A percentile compares a stretch with the other conserved stretches of the same genome.
Evolutionary conservation across 768 basidiomycete genomes (phyloP).

Genomic region (Hygrocybe coccinea): DNA sequence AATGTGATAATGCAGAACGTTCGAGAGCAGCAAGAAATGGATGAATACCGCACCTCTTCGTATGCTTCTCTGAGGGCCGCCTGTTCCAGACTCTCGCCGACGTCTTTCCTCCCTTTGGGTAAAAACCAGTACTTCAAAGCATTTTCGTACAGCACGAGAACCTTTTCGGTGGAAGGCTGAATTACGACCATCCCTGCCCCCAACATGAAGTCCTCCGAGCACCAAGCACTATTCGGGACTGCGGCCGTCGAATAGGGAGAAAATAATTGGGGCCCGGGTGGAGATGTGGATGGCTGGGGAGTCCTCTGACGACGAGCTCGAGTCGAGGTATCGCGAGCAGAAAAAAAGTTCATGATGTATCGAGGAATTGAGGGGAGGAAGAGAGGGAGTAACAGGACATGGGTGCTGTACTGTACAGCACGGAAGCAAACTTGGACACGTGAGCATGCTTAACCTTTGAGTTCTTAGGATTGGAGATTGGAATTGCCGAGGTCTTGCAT

Average conservation of each 20-base stretch:
- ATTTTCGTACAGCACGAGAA: constrained; percentile 48
- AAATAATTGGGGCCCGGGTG: constrained; percentile 10
- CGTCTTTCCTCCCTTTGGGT: constrained; percentile 61
- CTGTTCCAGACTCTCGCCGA: constrained; percentile 57
- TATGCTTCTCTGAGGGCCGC: constrained; percentile 60
- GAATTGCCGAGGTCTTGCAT: no score
- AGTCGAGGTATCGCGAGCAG: no score
- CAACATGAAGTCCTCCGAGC: constrained; percentile 48
- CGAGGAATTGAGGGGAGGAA: no score
- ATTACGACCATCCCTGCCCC: constrained; percentile 62
- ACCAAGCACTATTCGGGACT: constrained; percentile 44
- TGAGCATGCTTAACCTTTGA: no score
- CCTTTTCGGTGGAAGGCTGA: constrained; percentile 49
- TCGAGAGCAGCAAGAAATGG: no score
- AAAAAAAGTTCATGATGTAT: no score
- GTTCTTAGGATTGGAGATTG: no score
- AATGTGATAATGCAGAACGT: neutral
- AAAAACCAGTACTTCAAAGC: constrained; percentile 47
- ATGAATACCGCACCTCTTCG: constrained; percentile 61
- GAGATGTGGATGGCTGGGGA: neutral
- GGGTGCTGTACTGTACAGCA: no score
- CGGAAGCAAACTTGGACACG: no score
- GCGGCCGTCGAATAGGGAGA: constrained; percentile 39
- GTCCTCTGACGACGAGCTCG: no score
- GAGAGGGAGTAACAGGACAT: no score